A percentile compares a stretch with the other conserved stretches of the same genome.
These are phyloP conservation scores for Ottelia alismoides DNA, from an alignment of 106 monocot genomes.

Conservation along the genomic window DNA sequence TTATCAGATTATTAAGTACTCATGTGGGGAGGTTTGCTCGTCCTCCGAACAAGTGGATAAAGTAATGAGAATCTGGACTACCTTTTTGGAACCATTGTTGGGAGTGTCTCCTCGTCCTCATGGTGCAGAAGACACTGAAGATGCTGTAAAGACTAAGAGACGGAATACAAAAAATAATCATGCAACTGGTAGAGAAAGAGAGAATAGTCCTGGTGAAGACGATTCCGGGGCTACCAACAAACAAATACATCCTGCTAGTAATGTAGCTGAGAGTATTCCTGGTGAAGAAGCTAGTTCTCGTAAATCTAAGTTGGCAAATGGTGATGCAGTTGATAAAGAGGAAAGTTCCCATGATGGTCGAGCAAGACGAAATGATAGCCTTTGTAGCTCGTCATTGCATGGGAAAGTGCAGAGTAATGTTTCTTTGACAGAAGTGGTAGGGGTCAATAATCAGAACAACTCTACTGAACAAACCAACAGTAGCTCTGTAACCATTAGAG, in stretches of 20 bases:
- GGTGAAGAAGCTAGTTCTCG: constrained; percentile 33
- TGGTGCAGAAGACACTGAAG: constrained; percentile 58
- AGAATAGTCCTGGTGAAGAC: constrained; percentile 23
- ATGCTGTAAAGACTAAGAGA: constrained; percentile 35
- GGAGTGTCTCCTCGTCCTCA: constrained; percentile 35
- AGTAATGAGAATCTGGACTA: constrained; percentile 89
- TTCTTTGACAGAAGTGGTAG: constrained; percentile 32
- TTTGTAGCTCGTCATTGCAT: constrained; percentile 15
- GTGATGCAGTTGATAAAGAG: constrained; percentile 29
- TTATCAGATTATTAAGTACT: constrained; percentile 81
- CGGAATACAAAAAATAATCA: constrained; percentile 20
- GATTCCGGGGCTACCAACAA: constrained; percentile 14
- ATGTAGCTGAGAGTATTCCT: constrained; percentile 32
- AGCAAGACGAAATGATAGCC: constrained; percentile 22
- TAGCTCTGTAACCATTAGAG: constrained; percentile 13
- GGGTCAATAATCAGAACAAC: constrained; percentile 17
- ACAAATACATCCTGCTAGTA: constrained; percentile 16
- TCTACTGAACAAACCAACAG: constrained; percentile 30
- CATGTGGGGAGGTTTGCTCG: constrained; percentile 74
- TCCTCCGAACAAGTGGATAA: constrained; percentile 76
- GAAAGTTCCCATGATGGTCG: constrained; percentile 44
- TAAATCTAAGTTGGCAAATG: constrained; percentile 38
- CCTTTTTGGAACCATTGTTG: constrained; percentile 78
- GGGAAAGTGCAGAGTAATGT: constrained; percentile 24
- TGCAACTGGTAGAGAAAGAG: constrained; percentile 30